Conservation (phyloP, 345 rosid genomes). For the Cardamine occulta region DNA sequence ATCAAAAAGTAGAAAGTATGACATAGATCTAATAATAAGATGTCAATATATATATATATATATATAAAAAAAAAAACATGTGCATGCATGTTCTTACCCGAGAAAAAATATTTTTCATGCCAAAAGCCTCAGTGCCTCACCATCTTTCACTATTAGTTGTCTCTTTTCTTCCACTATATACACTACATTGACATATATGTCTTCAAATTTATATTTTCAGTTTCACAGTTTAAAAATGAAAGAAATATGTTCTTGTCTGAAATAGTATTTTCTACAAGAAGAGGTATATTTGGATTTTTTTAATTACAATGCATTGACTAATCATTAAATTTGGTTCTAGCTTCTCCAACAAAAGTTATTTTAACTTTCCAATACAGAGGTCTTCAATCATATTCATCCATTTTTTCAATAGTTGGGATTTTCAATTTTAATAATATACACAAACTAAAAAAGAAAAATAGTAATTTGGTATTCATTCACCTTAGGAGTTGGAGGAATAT, state of each 20-base stretch:
- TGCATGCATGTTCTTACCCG: constrained; percentile 18
- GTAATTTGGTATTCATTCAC: not conserved
- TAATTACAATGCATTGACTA: not conserved
- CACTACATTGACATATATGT: not conserved
- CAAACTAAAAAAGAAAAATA: not conserved
- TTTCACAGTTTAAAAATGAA: constrained; percentile 27
- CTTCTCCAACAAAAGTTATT: not conserved
- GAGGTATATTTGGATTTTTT: constrained; percentile 9
- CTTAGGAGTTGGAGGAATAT: no score
- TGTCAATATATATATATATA: no score
- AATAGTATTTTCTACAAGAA: constrained; percentile 13
- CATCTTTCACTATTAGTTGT: not conserved
- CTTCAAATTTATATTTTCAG: constrained; percentile 16
- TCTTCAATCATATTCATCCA: not conserved
- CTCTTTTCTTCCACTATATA: not conserved
- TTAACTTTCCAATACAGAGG: not conserved
- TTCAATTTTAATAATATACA: not conserved
- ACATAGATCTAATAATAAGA: not conserved
- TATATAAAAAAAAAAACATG: no score
- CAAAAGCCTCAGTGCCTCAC: not conserved
- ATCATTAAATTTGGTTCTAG: constrained; percentile 15
- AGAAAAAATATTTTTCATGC: constrained; percentile 26
- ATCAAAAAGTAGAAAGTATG: not conserved
- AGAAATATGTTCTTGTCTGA: constrained; percentile 26
- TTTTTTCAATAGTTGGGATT: not conserved